A percentile compares a stretch with the other conserved stretches of the same genome.
Evolutionary conservation across 768 basidiomycete genomes (phyloP).

Genomic region (Rhizopogon salebrosus): DNA sequence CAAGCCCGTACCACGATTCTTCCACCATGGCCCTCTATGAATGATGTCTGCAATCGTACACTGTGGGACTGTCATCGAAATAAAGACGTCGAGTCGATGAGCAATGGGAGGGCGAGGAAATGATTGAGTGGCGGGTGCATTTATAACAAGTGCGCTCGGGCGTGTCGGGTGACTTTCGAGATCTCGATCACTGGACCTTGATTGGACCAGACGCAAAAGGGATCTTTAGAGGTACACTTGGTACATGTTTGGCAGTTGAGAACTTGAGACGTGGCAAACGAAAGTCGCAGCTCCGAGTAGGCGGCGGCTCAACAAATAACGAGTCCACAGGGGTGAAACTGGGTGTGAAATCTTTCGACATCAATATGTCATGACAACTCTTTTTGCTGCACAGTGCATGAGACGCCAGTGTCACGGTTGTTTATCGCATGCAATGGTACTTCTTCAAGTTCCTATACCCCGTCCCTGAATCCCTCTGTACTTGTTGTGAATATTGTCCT

Average conservation of each 20-base stretch:
- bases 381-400: no score
- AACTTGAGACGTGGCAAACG: conserved; percentile 5
- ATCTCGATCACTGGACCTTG: not conserved
- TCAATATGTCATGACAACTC: not conserved
- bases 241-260: not conserved
- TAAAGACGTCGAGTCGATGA: not conserved
- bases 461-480: no score
- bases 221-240: not conserved
- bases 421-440: no score
- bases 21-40: conserved; percentile 57
- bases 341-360: not conserved
- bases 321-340: not conserved
- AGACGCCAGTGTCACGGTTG: no score
- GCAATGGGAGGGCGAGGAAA: not conserved
- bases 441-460: no score
- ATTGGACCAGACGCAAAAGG: not conserved
- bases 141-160: not conserved
- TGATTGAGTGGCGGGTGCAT: not conserved
- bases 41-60: conserved; percentile 58
- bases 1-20: conserved; percentile 42
- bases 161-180: not conserved
- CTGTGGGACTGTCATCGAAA: conserved; percentile 33
- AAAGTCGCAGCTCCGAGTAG: not conserved
- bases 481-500: no score
- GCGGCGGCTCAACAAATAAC: not conserved